These are phyloP conservation scores for Quercus dentata DNA, from an alignment of 306 rosid genomes.

Conservation along the genomic window DNA sequence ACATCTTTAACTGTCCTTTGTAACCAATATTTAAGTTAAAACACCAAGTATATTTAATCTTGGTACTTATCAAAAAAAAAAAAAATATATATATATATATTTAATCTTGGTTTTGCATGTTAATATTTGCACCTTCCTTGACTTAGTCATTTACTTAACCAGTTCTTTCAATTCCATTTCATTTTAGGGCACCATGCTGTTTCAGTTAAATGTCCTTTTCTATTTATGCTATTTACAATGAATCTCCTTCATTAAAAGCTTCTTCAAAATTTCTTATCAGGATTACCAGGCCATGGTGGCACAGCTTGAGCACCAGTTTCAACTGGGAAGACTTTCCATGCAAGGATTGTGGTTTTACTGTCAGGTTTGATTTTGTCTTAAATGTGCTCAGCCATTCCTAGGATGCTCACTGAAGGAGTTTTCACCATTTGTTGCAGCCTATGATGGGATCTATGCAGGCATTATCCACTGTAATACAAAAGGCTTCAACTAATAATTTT, in stretches of 20 bases:
- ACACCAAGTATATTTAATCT: background rate
- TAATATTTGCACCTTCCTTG: background rate
- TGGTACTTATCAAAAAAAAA: too few relatives aligned
- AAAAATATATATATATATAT: background rate
- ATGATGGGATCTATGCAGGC: conserved; percentile 95
- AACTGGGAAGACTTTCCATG: conserved; percentile 85
- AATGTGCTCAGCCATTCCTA: conserved; percentile 16
- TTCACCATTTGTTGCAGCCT: conserved; percentile 54
- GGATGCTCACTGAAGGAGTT: conserved; percentile 21
- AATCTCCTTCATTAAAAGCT: conserved; percentile 9
- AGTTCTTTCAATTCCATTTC: background rate
- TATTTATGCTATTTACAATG: conserved; percentile 16
- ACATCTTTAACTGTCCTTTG: background rate
- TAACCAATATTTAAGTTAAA: background rate
- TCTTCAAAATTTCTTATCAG: conserved; percentile 34
- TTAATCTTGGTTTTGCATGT: background rate
- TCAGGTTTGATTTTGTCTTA: conserved; percentile 57
- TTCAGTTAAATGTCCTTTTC: background rate
- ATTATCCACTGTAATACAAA: conserved; percentile 69
- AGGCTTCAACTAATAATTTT: conserved; percentile 69
- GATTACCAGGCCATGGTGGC: conserved; percentile 99
- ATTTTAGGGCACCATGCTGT: background rate
- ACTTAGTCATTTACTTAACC: background rate
- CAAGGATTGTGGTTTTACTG: conserved; percentile 99
- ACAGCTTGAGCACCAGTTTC: conserved; percentile 95